A percentile compares a stretch with the other conserved stretches of the same genome.
Evolutionary conservation across 805 yeast genomes (phyloP).

Genomic region (Starmerella floris): DNA sequence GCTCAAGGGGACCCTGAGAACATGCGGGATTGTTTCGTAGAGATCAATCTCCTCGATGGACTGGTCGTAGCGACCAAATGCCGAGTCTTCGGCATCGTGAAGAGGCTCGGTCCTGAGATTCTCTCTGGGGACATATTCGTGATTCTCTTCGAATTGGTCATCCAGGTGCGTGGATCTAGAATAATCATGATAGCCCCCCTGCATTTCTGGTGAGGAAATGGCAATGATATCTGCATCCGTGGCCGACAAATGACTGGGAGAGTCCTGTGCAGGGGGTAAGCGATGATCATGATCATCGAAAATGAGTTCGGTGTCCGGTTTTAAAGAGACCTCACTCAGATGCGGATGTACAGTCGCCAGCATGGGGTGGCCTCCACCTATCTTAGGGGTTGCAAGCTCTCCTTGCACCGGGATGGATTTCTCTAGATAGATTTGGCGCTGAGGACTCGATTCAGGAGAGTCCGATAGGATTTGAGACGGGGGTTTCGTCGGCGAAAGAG

Average conservation of each 20-base stretch:
- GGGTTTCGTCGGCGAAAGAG: too few relatives aligned
- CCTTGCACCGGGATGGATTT: constrained; percentile 1
- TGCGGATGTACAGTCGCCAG: too few relatives aligned
- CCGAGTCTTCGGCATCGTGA: background rate
- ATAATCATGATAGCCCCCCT: background rate
- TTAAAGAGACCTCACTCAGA: too few relatives aligned
- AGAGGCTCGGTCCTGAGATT: background rate
- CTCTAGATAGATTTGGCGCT: constrained; percentile 4
- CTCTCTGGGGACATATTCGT: background rate
- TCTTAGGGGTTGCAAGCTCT: constrained; percentile 1
- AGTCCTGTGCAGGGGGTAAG: constrained; percentile 11
- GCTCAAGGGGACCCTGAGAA: background rate
- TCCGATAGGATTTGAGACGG: too few relatives aligned
- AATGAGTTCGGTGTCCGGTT: constrained; percentile 6
- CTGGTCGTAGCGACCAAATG: background rate
- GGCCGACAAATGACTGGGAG: constrained; percentile 3
- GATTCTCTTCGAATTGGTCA: background rate
- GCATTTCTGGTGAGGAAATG: constrained; percentile 2
- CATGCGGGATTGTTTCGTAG: background rate
- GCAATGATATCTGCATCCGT: constrained; percentile 6
- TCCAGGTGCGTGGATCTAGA: background rate
- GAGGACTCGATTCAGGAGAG: background rate
- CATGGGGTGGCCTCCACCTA: too few relatives aligned
- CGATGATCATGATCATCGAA: constrained; percentile 14
- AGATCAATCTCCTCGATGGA: background rate